Evolutionary conservation across 305 asterid species (phyloP).

Genomic region (Plantago rigida): DNA sequence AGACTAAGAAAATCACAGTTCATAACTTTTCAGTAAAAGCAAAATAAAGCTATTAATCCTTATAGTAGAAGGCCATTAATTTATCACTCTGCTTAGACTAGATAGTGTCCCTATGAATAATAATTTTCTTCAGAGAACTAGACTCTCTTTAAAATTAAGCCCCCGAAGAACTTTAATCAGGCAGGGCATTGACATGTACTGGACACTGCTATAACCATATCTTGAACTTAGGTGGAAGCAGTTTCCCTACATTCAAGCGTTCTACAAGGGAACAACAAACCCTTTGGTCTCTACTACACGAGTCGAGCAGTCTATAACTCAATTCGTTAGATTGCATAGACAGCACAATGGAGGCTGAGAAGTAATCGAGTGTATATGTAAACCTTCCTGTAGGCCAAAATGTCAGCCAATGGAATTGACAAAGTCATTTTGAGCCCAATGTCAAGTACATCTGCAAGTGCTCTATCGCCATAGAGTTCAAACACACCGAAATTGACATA

Average conservation of each 20-base stretch:
- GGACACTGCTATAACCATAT: background rate
- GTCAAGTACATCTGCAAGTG: conserved; percentile 95
- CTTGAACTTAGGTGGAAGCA: background rate
- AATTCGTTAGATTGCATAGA: conserved; percentile 10
- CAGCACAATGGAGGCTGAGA: conserved; percentile 15
- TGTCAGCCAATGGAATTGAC: conserved; percentile 72
- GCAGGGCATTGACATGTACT: background rate
- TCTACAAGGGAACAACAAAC: background rate
- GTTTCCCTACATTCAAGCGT: conserved; percentile 4
- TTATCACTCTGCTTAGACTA: conserved; percentile 14
- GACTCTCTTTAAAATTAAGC: background rate
- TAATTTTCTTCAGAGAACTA: background rate
- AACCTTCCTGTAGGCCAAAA: conserved; percentile 94
- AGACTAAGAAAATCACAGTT: conserved; percentile 15
- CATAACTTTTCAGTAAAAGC: background rate
- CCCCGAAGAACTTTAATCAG: conserved; percentile 13
- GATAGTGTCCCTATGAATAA: background rate
- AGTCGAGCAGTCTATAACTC: conserved; percentile 12
- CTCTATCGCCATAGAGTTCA: conserved; percentile 95
- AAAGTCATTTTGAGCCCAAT: conserved; percentile 75
- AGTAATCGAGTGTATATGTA: conserved; percentile 22
- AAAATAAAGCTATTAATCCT: background rate
- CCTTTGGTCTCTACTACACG: background rate
- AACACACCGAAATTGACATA: conserved; percentile 96
- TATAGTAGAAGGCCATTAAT: background rate